Conservation (phyloP, 345 rosid genomes). For the Capsella bursapastoris region DNA sequence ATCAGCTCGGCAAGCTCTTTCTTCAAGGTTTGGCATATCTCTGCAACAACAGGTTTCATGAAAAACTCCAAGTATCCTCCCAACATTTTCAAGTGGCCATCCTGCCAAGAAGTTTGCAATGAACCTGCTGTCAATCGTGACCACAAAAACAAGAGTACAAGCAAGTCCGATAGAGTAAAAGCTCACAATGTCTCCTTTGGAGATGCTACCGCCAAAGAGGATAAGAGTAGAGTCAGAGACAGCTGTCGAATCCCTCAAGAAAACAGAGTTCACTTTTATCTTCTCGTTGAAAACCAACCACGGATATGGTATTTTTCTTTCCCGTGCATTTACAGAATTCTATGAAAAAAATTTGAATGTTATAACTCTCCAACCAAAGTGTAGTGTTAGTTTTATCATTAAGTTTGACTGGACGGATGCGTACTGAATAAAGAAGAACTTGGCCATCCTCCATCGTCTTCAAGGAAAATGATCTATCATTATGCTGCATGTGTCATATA, state of each 20-base stretch:
- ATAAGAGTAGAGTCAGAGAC: conserved; percentile 80
- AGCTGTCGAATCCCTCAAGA: conserved; percentile 94
- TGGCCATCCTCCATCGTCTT: conserved; percentile 98
- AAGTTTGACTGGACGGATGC: conserved; percentile 37
- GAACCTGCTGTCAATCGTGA: not conserved
- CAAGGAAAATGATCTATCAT: conserved; percentile 75
- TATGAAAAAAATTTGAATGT: conserved; percentile 30
- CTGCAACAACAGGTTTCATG: conserved; percentile 71
- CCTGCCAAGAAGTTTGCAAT: conserved; percentile 49
- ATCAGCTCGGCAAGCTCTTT: conserved; percentile 84
- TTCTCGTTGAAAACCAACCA: conserved; percentile 96
- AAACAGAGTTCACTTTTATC: conserved; percentile 88
- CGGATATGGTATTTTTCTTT: conserved; percentile 74
- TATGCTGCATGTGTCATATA: conserved; percentile 57
- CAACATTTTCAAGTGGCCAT: conserved; percentile 91
- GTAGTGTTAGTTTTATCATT: not conserved
- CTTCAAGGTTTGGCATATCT: conserved; percentile 64
- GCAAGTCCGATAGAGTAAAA: conserved; percentile 27
- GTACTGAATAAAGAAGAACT: conserved; percentile 82
- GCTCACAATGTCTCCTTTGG: conserved; percentile 65
- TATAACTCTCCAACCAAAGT: conserved; percentile 27
- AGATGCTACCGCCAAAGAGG: conserved; percentile 84
- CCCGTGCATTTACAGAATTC: conserved; percentile 90
- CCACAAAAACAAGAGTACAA: conserved; percentile 25
- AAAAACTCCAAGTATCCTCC: conserved; percentile 92